phyloP scores from a whole-genome alignment of 495 filamentous ascomycete species.

The Margaritispora aquatica region DNA sequence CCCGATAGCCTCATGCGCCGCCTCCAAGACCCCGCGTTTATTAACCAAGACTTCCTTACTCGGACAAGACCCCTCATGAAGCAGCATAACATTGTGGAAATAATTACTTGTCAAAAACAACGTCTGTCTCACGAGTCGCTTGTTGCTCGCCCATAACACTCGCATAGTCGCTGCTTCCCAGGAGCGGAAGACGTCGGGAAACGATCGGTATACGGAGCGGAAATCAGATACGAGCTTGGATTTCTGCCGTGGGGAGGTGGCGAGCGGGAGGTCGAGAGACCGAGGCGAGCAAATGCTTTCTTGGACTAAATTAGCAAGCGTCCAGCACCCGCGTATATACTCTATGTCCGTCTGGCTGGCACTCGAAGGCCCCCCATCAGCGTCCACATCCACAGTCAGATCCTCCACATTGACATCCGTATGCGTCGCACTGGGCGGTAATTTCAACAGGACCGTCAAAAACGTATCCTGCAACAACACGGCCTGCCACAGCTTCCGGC shows the following conservation, averaged over 20 bases:
- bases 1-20: constrained; percentile 46
- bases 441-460: constrained; percentile 64
- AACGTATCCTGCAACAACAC: constrained; percentile 72
- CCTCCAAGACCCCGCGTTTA: constrained; percentile 57
- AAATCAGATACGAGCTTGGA: constrained; percentile 55
- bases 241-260: constrained; percentile 50
- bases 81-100: constrained; percentile 67
- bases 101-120: constrained; percentile 66
- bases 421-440: constrained; percentile 65
- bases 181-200: constrained; percentile 55
- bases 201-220: constrained; percentile 53
- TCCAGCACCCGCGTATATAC: constrained; percentile 66
- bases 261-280: constrained; percentile 58
- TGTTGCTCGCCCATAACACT: constrained; percentile 42
- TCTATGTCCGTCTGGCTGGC: constrained; percentile 52
- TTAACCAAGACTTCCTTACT: constrained; percentile 56
- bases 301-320: constrained; percentile 64
- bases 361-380: constrained; percentile 41
- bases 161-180: constrained; percentile 49
- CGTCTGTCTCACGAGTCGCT: constrained; percentile 57
- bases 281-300: constrained; percentile 60
- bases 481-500: constrained; percentile 69
- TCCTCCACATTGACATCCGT: constrained; percentile 65
- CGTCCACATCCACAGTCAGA: too few relatives aligned
- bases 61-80: constrained; percentile 56